Evolutionary conservation across 2,329 filamentous ascomycete species (phyloP).

Genomic region (Biscogniauxia mediterranea): DNA sequence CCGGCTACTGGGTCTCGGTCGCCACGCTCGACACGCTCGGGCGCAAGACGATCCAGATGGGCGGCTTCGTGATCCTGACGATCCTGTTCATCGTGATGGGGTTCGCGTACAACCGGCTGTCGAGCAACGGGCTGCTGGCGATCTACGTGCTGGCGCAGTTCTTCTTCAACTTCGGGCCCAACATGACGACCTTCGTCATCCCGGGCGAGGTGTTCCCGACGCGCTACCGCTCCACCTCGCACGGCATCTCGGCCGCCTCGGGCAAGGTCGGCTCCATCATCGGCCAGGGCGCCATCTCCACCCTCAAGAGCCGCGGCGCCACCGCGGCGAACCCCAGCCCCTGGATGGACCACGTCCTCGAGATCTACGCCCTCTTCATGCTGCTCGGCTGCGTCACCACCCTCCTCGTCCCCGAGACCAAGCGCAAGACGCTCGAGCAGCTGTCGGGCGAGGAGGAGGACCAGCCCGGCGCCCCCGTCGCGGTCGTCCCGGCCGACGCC

Average conservation of each 20-base stretch:
- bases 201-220: conserved; percentile 58
- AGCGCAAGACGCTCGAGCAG: conserved; percentile 70
- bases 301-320: conserved; percentile 48
- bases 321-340: conserved; percentile 43
- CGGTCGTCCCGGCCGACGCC: neutral
- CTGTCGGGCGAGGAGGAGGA: conserved; percentile 43
- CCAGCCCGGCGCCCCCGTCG: conserved; percentile 15
- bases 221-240: conserved; percentile 55
- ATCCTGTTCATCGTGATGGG: conserved; percentile 59
- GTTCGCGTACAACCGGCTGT: conserved; percentile 56
- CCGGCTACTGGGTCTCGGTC: conserved; percentile 80
- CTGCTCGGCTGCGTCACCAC: conserved; percentile 67
- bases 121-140: conserved; percentile 51
- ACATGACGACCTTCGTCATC: conserved; percentile 57
- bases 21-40: conserved; percentile 71
- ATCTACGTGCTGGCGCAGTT: conserved; percentile 57
- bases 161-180: conserved; percentile 60
- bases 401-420: conserved; percentile 70
- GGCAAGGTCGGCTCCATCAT: conserved; percentile 58
- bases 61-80: conserved; percentile 60
- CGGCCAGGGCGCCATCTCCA: conserved; percentile 56
- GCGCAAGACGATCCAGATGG: conserved; percentile 73
- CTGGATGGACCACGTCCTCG: conserved; percentile 75
- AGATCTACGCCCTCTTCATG: conserved; percentile 78
- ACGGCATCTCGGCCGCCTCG: conserved; percentile 55